These are phyloP conservation scores for Poa pratensis DNA, from an alignment of 176 grass and related monocot genomes.

Conservation along the genomic window DNA sequence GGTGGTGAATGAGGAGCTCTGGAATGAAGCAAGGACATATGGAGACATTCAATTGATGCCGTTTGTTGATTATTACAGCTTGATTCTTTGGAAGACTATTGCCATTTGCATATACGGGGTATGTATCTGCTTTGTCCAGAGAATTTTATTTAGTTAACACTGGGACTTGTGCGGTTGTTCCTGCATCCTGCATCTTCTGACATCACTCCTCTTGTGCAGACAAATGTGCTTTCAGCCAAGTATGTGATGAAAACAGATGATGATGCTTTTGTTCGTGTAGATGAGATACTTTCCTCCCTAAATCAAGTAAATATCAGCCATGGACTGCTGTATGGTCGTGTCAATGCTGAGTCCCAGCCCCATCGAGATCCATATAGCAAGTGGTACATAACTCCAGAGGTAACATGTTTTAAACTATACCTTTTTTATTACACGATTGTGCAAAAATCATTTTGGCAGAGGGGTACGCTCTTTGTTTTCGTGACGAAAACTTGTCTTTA, in stretches of 20 bases:
- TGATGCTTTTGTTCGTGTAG: conserved; percentile 98
- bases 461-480: background rate
- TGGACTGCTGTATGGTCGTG: conserved; percentile 80
- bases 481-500: background rate
- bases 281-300: conserved; percentile 83
- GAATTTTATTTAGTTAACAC: conserved; percentile 19
- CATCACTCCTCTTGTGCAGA: conserved; percentile 51
- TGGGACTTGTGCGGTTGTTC: background rate
- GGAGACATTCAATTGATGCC: conserved; percentile 98
- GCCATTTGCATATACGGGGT: conserved; percentile 97
- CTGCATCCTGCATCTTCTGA: conserved; percentile 34
- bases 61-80: conserved; percentile 98
- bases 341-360: conserved; percentile 92
- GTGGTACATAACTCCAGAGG: conserved; percentile 93
- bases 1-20: conserved; percentile 94
- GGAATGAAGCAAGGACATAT: conserved; percentile 89
- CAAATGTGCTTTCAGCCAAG: conserved; percentile 78
- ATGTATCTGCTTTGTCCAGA: conserved; percentile 19
- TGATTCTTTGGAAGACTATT: conserved; percentile 99
- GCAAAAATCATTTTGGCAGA: conserved; percentile 5
- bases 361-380: conserved; percentile 96
- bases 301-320: conserved; percentile 63
- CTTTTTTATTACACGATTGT: background rate
- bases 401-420: conserved; percentile 46
- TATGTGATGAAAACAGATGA: conserved; percentile 99